Evolutionary conservation across 352 stramenopile species (phyloP), one percentile per base, ranked within the genome.

Genomic region (Peronospora farinosa): DNA sequence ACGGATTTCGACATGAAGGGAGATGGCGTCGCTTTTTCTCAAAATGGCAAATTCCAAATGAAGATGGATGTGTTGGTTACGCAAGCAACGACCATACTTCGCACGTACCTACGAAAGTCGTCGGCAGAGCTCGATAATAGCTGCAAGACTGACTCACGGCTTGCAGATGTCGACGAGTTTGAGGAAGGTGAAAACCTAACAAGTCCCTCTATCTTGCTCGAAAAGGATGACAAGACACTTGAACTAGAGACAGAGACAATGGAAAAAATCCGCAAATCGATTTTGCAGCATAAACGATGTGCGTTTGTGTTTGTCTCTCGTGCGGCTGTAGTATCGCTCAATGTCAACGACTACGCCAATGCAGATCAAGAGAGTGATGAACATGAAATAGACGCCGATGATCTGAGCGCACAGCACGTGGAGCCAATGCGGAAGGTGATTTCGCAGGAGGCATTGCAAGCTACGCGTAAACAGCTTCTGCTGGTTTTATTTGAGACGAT

Each of bases 211-310:
- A 71, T 89, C 40, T 54, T 89, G 61, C 54, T 91, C 7, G 84
- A 92, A 48, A 95, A 95, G 46, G 84, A 95, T 50, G 79, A 92
- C 25, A 86, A 89, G 47, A 92, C 84, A 6, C 66, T 92, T 7
- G 62, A 79, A 25, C 54, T 95, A 36, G 84, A 95, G 47, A 60
- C 57, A 1, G 58, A 85, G 30, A 86, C 84, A 27, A 81, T 80
- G 47, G 54, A 44, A 16, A 85, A 78, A 48, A 79, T 95, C 11
- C 65, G 78, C 12, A 40, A 51, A 11, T 75, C 74, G 3, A 87
- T 92, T 51, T 53, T 88, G 16, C 61, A 82, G 23, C 80, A 92
- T 59, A 95, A 95, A 51, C 59, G 59, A 6, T 72, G 70, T 32
- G 84, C 84, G 1, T 95, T 90, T 56, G 54, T 68, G 21, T 86